Base-by-base conservation (phyloP, 768 basidiomycete genomes). In the Tremella yokohamensis region DNA sequence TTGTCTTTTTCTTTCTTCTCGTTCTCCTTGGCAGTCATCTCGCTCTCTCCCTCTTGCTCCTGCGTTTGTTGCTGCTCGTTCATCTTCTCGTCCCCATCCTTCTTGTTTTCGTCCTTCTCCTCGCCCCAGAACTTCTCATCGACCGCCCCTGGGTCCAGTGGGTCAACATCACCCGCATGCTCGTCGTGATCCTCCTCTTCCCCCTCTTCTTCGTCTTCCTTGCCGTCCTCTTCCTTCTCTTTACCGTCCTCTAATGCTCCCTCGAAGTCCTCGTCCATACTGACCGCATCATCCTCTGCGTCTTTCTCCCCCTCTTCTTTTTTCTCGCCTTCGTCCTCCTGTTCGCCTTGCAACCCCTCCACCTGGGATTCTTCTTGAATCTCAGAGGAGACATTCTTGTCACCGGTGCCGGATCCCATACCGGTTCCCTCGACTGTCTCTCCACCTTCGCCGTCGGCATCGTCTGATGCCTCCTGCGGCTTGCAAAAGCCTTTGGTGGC, bases 91-190 rank as follows among this genome's bases (percentile, higher is more conserved):
- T n/a, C 80, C 75, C 19, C 78, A 13, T 81, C 70, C 50, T 84
- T 81, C 24, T 83, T 80, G 3, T 83, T 74, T 48, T 78, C 66
- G 44, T 79, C 62, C 34, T 76, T 67, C 53, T 94, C 87, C 62
- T 93, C 89, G 18, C 88, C 91, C 94, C 96, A 98, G 64, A 99
- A 80, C 79, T 98, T 97, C 79, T 99, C 94, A 70, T 98, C 94
- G 15, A 96, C 83, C 0, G 86, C 85, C 22, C 84, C 81, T 8
- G 89, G 87, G 77, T 97, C 94, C 16, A 83, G 79, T 1, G 85
- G 82, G 77, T 94, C 90, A 29, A 98, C 78, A 50, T 91, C 82
- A 7, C 84, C 91, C 26, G 93, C 73, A 61, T 85, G 85, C 63
- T 98, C 93, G 42, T 98, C 92, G 16, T 84, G 83, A 18, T 87